Evolutionary conservation across 73 alveolate species (phyloP), one percentile per base, ranked within the genome.

Genomic region (Symbiodinium pilosum): DNA sequence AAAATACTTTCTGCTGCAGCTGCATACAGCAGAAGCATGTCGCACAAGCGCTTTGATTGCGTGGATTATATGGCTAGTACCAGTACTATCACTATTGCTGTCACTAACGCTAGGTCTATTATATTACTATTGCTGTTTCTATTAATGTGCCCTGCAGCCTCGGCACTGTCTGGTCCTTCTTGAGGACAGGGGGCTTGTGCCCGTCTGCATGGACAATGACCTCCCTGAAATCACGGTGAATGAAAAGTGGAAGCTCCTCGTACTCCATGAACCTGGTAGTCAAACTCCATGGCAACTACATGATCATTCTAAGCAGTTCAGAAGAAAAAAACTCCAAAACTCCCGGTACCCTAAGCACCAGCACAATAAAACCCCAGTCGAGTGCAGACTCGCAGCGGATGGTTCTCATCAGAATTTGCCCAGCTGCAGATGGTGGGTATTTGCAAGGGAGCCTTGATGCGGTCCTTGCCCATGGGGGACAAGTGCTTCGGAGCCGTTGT

Each of bases 401-500:
- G 92, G 92, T 84, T 84, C 30, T 84, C 92, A 43, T 84, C 92
- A 16, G 92, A 84, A 34, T 41, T 84, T 42, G 44, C 8, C 94
- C 94, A 86, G 83, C 94, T 86, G 56, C 81, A 47, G 42, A 86
- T 47, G 56, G 52, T 86, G 21, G 94, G 94, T 28, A 86, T 86
- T 34, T 38, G 94, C 69, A 86, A 47, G 20, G 94, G 94, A 0
- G 94, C 81, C 42, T 86, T 86, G 84, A 86, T 47, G 36, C 94
- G 81, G 52, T 47, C 54, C 39, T 21, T 32, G 51, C 94, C 94
- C 94, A 86, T 34, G 56, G 94, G 94, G 7, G 94, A 86, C 54
- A 86, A n/a, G 52, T 86, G 94, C 83, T 86, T 86, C n/a, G 94
- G 94, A 4, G 94, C 94, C 40, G 84, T 86, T 11, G 84, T 51